Conservation (phyloP, 2,329 filamentous ascomycete species). For the Falciphora oryzae region DNA sequence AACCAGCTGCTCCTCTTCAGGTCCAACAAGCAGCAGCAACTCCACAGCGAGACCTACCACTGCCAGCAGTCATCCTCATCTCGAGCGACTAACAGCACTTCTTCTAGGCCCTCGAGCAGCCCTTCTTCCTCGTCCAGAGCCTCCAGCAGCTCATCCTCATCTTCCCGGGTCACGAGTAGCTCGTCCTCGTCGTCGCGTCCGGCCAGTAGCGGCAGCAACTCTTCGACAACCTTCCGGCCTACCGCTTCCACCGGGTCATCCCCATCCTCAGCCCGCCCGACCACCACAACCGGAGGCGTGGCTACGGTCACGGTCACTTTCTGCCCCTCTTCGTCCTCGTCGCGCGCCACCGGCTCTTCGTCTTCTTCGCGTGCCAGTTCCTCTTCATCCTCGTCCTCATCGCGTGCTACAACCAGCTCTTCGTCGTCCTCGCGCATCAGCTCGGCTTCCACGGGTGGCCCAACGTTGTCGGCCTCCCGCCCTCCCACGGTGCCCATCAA, state of each 20-base stretch:
- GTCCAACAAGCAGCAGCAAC: neutral
- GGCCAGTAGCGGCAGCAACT: too few species aligned
- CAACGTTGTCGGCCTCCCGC: too few species aligned
- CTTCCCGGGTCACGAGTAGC: neutral
- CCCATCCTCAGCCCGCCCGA: too few species aligned
- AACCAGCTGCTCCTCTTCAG: too few species aligned
- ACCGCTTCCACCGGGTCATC: too few species aligned
- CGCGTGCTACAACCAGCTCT: neutral
- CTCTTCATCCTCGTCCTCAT: neutral
- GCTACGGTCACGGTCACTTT: too few species aligned
- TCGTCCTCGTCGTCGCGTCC: neutral
- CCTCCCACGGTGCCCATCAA: neutral
- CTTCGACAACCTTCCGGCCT: too few species aligned
- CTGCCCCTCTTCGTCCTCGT: neutral
- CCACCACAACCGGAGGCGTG: too few species aligned
- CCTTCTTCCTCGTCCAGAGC: neutral
- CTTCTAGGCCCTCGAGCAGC: too few species aligned
- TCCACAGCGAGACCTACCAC: neutral
- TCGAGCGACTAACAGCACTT: neutral
- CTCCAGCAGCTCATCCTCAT: neutral
- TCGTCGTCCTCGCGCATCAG: neutral
- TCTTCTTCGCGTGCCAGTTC: neutral
- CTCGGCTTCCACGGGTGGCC: too few species aligned
- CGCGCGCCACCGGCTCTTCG: neutral
- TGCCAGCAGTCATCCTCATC: neutral